Conservation (phyloP, 169 alveolate genomes). For the Eimeria nieschulzi region DNA sequence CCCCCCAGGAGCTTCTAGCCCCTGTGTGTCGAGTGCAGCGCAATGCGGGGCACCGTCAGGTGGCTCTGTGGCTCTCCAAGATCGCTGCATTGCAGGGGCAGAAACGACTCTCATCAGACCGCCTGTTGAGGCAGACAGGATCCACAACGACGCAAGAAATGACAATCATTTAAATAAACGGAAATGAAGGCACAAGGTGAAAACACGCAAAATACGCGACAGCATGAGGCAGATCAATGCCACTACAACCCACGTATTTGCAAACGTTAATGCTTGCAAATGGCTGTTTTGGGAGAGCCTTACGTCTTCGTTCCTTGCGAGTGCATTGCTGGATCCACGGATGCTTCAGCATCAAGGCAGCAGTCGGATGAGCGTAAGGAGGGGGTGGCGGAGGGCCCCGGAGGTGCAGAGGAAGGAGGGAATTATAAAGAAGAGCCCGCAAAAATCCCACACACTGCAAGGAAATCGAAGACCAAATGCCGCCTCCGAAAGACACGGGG, state of each 20-base stretch:
- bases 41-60: too few relatives aligned
- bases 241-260: too few relatives aligned
- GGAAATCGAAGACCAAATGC: slow-evolving; percentile 59
- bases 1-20: too few relatives aligned
- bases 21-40: too few relatives aligned
- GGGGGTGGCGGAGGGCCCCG: slow-evolving; percentile 67
- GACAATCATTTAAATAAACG: too few relatives aligned
- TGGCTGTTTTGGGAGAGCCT: neutral
- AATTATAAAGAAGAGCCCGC: slow-evolving; percentile 75
- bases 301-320: slow-evolving; percentile 38
- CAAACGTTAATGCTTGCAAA: too few relatives aligned
- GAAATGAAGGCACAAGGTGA: too few relatives aligned
- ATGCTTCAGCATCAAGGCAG: slow-evolving; percentile 38
- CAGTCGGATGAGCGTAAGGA: slow-evolving; percentile 47
- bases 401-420: slow-evolving; percentile 57
- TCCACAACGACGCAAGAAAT: neutral
- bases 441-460: slow-evolving; percentile 76
- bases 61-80: too few relatives aligned
- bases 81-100: slow-evolving; percentile 14
- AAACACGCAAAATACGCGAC: too few relatives aligned
- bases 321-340: slow-evolving; percentile 52
- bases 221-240: too few relatives aligned
- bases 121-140: neutral
- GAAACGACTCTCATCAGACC: slow-evolving; percentile 50
- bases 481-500: slow-evolving; percentile 40